Evolutionary conservation across 805 yeast species (phyloP).

Genomic region (Sugiyamaella americana): DNA sequence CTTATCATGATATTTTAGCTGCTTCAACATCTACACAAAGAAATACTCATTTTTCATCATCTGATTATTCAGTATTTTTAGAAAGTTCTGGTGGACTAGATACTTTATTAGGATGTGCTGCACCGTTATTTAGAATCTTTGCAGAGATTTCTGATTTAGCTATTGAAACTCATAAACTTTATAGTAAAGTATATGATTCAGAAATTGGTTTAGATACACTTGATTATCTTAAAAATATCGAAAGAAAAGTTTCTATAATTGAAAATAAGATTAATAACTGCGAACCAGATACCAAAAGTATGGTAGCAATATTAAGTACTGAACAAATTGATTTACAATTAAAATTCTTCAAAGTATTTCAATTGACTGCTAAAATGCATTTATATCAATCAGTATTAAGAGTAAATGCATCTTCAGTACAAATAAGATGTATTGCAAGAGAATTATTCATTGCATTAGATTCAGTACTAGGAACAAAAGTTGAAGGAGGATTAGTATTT

Average conservation of each 20-base stretch:
- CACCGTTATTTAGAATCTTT: constrained; percentile 57
- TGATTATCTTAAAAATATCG: constrained; percentile 15
- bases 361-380: constrained; percentile 61
- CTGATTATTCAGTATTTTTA: constrained; percentile 53
- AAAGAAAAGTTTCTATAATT: constrained; percentile 30
- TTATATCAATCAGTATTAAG: constrained; percentile 58
- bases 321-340: constrained; percentile 60
- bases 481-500: constrained; percentile 67
- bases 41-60: constrained; percentile 58
- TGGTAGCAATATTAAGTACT: constrained; percentile 35
- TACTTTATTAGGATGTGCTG: constrained; percentile 68
- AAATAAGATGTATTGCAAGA: constrained; percentile 51
- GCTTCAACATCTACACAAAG: constrained; percentile 50
- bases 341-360: constrained; percentile 65
- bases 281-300: constrained; percentile 44
- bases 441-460: constrained; percentile 54
- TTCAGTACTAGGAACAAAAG: constrained; percentile 54
- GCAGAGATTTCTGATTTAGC: constrained; percentile 64
- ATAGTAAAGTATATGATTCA: constrained; percentile 15
- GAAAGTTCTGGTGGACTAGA: constrained; percentile 42
- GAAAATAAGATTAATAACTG: constrained; percentile 46
- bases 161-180: constrained; percentile 41
- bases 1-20: constrained; percentile 72
- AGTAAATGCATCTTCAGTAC: constrained; percentile 55
- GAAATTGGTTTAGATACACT: constrained; percentile 1